Base-by-base conservation (phyloP, 192 early-diverging fungal genomes). In the Podila minutissima region DNA sequence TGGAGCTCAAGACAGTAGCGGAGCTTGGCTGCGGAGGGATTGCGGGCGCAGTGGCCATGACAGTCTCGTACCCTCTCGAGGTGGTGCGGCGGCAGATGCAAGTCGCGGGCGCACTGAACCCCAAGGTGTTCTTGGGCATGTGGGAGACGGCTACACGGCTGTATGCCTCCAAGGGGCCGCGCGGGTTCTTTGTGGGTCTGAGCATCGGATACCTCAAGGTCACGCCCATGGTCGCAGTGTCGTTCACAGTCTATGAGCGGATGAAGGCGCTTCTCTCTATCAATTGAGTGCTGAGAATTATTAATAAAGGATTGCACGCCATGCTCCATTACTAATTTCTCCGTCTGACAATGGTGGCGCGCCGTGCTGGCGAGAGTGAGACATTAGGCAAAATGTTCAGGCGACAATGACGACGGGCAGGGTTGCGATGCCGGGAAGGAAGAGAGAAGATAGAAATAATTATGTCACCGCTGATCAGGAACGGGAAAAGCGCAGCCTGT, bases 201-300 rank as follows among this genome's bases (percentile, higher is more conserved):
- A 95, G 92, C 24, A 99, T 99, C 78, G 97, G 97, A 51, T 99
- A 95, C 77, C 82, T 99, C 72, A 99, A 99, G 82, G 93, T 99
- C 0, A 90, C 91, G 33, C 97, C 97, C 2, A 97, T 99, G 96
- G 91, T 91, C 63, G 96, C 94, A 6, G 91, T 97, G 22, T 90
- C 89, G 31, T 97, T 97, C 83, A 94, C 90, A 71, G 91, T 91
- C 0, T 99, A 99, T 82, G 93, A 97, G 65, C 83, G 82, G 61
- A 91, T 92, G 91, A 96, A 95, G 85, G 57, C 71, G 31, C 29
- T 84, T 17, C 51, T 91, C 20, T 75, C 82, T 19, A 86, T 89
- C 59, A 82, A 85, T 64, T 89, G 53, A 55, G 22, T 7, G 20
- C 53, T 10, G 33, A 33, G 33, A 37, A 55, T 55, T 46, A 46